Percentiles rank a stretch among this genome's conserved stretches.
phyloP scores from a whole-genome alignment of 1,284 basidiomycete species.

The Sparassis latifolia region DNA sequence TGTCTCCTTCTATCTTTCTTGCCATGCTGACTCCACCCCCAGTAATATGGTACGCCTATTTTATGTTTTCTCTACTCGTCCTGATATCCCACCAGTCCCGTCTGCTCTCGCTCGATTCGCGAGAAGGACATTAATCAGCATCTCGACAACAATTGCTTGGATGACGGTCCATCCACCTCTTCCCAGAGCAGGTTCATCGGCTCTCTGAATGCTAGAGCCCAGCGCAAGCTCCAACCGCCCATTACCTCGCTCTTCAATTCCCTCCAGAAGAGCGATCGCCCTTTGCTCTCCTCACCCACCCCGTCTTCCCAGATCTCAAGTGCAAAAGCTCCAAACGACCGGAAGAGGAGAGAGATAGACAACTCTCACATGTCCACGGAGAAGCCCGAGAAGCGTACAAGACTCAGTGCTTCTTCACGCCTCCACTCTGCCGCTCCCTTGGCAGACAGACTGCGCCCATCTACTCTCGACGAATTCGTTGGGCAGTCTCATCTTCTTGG shows the following conservation, averaged over 20 bases:
- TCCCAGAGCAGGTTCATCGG: too few species aligned
- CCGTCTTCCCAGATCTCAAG: slow-evolving; percentile 7
- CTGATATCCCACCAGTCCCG: slow-evolving; percentile 28
- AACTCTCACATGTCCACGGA: slow-evolving; percentile 10
- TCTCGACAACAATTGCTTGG: slow-evolving; percentile 33
- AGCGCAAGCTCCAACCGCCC: slow-evolving; percentile 11
- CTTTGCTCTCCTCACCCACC: slow-evolving; percentile 2
- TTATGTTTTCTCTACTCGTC: too few species aligned
- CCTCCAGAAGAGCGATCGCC: slow-evolving; percentile 6
- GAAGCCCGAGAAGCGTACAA: slow-evolving; percentile 22
- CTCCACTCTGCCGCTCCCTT: slow-evolving; percentile 43
- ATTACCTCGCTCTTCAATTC: slow-evolving; percentile 28
- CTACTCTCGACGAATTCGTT: slow-evolving; percentile 54
- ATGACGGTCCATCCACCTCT: slow-evolving; percentile 5
- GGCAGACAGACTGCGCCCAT: slow-evolving; percentile 62
- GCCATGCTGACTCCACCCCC: not conserved
- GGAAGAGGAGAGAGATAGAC: slow-evolving; percentile 25
- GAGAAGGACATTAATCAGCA: slow-evolving; percentile 41
- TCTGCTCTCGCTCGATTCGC: slow-evolving; percentile 35
- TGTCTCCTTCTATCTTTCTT: not conserved
- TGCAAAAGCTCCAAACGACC: slow-evolving; percentile 9
- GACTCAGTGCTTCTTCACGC: slow-evolving; percentile 20
- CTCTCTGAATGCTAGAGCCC: not conserved
- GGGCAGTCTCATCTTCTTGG: slow-evolving; percentile 62
- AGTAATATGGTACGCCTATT: slow-evolving; percentile 5